Evolutionary conservation across 164 flowering plant species (phyloP).

Genomic region (Stephania cephalantha): DNA sequence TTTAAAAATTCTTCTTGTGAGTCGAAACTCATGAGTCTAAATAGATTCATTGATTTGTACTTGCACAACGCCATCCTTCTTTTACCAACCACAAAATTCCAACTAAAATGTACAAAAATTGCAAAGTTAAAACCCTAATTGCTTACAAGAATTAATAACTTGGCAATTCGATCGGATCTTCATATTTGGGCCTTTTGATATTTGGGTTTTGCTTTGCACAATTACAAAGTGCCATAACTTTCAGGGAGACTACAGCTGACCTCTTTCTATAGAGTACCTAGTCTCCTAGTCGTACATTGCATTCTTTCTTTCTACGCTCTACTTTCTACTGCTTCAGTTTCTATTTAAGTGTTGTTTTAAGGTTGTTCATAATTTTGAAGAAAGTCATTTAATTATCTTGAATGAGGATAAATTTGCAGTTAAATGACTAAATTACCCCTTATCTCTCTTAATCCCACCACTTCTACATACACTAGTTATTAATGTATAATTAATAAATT

Average conservation of each 20-base stretch:
- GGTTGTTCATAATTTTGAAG: no score
- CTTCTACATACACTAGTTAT: no score
- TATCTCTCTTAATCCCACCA: no score
- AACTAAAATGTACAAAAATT: background rate
- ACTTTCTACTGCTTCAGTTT: background rate
- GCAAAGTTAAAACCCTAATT: background rate
- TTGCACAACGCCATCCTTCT: background rate
- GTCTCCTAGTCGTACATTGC: background rate
- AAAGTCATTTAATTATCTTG: no score
- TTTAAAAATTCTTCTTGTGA: no score
- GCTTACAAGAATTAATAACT: no score
- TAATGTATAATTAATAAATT: no score
- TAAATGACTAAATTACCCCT: no score
- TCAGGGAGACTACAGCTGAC: background rate
- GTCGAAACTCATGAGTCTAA: no score
- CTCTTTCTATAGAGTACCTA: background rate
- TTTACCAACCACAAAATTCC: background rate
- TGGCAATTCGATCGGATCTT: background rate
- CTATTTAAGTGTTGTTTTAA: no score
- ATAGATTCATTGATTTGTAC: background rate
- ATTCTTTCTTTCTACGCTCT: background rate
- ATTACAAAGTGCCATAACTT: background rate
- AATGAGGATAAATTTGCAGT: no score
- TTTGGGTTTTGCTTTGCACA: no score
- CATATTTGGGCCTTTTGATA: background rate